A percentile compares a stretch with the other conserved stretches of the same genome.
Evolutionary conservation across 805 yeast species (phyloP).

Genomic region (Clavispora carvajalis): DNA sequence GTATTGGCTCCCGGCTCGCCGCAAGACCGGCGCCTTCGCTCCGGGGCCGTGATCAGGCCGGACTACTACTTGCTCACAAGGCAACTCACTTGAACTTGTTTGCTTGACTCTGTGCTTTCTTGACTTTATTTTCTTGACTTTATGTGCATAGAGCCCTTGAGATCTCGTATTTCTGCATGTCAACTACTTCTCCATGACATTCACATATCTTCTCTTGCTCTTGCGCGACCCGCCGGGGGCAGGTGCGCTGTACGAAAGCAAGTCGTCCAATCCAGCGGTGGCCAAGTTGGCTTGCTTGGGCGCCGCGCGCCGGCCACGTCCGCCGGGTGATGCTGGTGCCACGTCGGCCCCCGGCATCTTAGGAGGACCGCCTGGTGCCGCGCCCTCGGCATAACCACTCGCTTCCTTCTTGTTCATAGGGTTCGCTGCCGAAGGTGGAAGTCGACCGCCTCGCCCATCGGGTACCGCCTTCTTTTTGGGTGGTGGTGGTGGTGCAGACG

Average conservation of each 20-base stretch:
- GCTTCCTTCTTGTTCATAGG: slow-evolving; percentile 1
- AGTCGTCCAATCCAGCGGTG: slow-evolving; percentile 38
- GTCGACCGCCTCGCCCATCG: slow-evolving; percentile 4
- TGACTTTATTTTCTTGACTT: no score
- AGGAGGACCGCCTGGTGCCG: background rate
- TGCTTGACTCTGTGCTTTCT: background rate
- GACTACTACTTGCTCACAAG: slow-evolving; percentile 32
- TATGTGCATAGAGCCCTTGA: no score
- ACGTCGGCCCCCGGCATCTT: slow-evolving; percentile 3
- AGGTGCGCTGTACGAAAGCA: slow-evolving; percentile 21
- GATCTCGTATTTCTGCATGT: no score
- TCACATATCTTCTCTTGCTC: slow-evolving; percentile 15
- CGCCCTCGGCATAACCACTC: background rate
- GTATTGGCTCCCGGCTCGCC: slow-evolving; percentile 39
- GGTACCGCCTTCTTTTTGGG: slow-evolving; percentile 29
- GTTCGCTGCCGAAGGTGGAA: slow-evolving; percentile 7
- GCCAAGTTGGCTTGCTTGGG: slow-evolving; percentile 23
- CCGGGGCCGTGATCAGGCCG: slow-evolving; percentile 38
- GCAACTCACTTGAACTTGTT: background rate
- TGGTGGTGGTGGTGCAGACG: slow-evolving; percentile 68
- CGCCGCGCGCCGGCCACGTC: slow-evolving; percentile 9
- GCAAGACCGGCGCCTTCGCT: slow-evolving; percentile 33
- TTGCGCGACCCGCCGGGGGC: slow-evolving; percentile 8
- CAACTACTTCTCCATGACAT: slow-evolving; percentile 12
- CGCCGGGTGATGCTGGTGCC: slow-evolving; percentile 6